A percentile compares a stretch with the other conserved stretches of the same genome.
These are phyloP conservation scores for Aegilops speltoides DNA, from an alignment of 176 grass and related monocot species.

Conservation along the genomic window DNA sequence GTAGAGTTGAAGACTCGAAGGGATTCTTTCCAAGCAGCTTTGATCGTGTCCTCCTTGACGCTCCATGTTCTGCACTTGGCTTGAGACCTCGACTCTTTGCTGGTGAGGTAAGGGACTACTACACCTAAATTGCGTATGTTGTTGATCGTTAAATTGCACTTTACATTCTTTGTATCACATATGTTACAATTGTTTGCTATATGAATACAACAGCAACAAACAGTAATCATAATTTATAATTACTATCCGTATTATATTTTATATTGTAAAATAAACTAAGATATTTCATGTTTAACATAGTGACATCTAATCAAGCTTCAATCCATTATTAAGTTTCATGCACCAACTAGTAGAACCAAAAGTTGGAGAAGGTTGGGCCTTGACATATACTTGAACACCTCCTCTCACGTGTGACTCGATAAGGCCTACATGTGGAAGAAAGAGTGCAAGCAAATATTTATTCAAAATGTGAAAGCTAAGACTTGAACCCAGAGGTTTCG, in stretches of 20 bases:
- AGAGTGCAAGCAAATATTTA: not conserved
- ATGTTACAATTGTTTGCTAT: not conserved
- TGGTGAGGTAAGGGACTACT: slow-evolving; percentile 46
- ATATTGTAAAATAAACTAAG: not conserved
- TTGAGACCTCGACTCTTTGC: slow-evolving; percentile 91
- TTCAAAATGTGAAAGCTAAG: not conserved
- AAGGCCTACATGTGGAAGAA: not conserved
- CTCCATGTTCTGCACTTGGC: slow-evolving; percentile 98
- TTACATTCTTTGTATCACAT: not conserved
- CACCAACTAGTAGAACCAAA: not conserved
- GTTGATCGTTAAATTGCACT: not conserved
- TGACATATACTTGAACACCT: not conserved
- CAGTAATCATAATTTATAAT: not conserved
- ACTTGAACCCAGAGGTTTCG: not conserved
- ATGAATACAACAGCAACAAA: not conserved
- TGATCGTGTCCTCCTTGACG: slow-evolving; percentile 97
- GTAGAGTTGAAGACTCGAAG: slow-evolving; percentile 78
- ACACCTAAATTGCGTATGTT: not conserved
- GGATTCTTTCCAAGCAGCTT: slow-evolving; percentile 88
- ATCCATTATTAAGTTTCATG: not conserved
- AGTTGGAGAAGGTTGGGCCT: not conserved
- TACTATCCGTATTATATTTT: not conserved
- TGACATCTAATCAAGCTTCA: not conserved
- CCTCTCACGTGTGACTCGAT: not conserved
- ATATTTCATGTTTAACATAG: slow-evolving; percentile 2